Conservation (phyloP, 73 alveolate genomes). For the Diophrys sp. region DNA sequence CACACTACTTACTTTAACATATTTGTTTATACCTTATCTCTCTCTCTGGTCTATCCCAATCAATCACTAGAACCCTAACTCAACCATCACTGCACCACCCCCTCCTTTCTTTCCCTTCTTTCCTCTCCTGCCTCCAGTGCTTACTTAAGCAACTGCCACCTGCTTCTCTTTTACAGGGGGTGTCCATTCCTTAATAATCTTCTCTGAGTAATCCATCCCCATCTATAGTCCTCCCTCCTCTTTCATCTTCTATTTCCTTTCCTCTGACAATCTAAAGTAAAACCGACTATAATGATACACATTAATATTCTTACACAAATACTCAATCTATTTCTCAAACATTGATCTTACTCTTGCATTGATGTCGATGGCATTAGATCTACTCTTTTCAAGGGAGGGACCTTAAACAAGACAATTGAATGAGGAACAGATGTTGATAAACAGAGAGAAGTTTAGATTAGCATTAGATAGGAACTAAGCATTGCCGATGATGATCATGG, state of each 20-base stretch:
- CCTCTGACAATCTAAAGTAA: neutral
- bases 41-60: too few relatives aligned
- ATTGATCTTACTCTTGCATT: too few relatives aligned
- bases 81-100: neutral
- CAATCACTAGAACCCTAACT: neutral
- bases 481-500: slow-evolving; percentile 98
- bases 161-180: neutral
- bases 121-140: neutral
- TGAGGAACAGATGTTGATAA: slow-evolving; percentile 53
- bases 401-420: slow-evolving; percentile 17
- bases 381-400: slow-evolving; percentile 2
- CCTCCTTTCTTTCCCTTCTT: slow-evolving; percentile 7
- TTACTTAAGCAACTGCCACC: neutral
- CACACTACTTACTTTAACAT: too few relatives aligned
- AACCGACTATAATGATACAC: neutral
- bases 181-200: neutral
- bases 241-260: neutral
- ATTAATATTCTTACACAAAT: neutral
- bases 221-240: neutral
- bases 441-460: slow-evolving; percentile 35
- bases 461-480: slow-evolving; percentile 52
- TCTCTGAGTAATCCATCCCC: neutral
- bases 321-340: neutral
- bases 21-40: too few relatives aligned
- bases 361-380: too few relatives aligned